phyloP scores from a whole-genome alignment of 2,329 filamentous ascomycete genomes.

The Mariannaea sp. region DNA sequence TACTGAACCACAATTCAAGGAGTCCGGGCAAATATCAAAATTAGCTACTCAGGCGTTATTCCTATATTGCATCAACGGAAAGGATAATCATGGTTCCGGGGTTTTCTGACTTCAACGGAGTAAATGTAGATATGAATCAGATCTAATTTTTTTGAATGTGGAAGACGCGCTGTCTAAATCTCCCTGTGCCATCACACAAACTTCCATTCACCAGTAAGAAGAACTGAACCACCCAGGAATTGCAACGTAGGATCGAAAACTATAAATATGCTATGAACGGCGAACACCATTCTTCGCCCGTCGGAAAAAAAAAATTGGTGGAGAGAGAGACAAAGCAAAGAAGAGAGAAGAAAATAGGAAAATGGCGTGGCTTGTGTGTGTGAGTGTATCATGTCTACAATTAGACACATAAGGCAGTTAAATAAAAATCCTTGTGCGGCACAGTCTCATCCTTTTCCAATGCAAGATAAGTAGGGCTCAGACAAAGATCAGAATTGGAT shows the following conservation, averaged over 20 bases:
- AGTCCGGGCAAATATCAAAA: not conserved
- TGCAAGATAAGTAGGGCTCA: slow-evolving; percentile 8
- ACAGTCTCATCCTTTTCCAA: slow-evolving; percentile 2
- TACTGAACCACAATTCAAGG: not conserved
- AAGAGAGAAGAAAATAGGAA: slow-evolving; percentile 19
- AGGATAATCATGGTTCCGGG: slow-evolving; percentile 12
- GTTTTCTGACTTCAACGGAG: slow-evolving; percentile 23
- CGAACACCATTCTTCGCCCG: slow-evolving; percentile 39
- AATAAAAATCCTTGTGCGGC: not conserved
- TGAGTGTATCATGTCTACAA: slow-evolving; percentile 4
- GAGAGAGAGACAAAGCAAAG: slow-evolving; percentile 28
- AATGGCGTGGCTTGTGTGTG: not conserved
- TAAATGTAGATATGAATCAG: slow-evolving; percentile 38
- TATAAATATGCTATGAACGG: slow-evolving; percentile 35
- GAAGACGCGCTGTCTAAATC: slow-evolving; percentile 42
- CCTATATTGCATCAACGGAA: slow-evolving; percentile 1
- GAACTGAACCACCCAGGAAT: slow-evolving; percentile 33
- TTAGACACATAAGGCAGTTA: not conserved
- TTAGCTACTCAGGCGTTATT: not conserved
- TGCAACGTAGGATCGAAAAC: slow-evolving; percentile 30
- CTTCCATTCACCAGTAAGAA: slow-evolving; percentile 34
- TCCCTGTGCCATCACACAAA: slow-evolving; percentile 31
- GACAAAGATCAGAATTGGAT: slow-evolving; percentile 61
- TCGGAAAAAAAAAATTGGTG: slow-evolving; percentile 37
- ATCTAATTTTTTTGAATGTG: slow-evolving; percentile 43